Percentiles rank a stretch among this genome's conserved stretches.
phyloP scores from a whole-genome alignment of 139 green algal genomes.

The Closterium sp. region DNA sequence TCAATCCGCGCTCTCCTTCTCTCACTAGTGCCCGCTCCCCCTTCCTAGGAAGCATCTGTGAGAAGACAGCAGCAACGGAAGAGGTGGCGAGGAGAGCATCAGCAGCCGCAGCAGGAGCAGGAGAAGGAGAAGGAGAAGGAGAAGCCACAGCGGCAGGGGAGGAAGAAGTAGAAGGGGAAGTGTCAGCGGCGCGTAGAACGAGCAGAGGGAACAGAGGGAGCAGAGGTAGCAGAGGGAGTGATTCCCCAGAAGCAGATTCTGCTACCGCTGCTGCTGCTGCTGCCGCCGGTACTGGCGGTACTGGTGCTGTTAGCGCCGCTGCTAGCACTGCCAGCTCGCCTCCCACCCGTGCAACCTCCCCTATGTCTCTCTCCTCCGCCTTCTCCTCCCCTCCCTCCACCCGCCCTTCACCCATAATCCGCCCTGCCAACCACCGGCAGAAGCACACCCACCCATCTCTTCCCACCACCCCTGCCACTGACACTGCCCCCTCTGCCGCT shows the following conservation, averaged over 20 bases:
- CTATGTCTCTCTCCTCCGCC: neutral
- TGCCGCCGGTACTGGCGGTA: neutral
- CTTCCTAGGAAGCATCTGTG: neutral
- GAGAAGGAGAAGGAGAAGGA: neutral
- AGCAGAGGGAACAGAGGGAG: too few species aligned
- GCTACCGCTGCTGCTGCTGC: neutral
- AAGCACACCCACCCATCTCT: neutral
- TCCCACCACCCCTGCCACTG: neutral
- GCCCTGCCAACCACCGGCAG: neutral
- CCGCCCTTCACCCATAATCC: neutral
- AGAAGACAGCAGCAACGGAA: neutral
- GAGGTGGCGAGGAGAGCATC: neutral
- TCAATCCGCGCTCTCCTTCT: neutral
- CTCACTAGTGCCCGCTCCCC: neutral
- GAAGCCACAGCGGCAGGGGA: neutral
- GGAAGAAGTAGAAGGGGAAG: too few species aligned
- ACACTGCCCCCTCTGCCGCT: too few species aligned
- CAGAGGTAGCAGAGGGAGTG: too few species aligned
- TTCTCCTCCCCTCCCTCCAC: neutral
- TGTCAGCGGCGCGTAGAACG: too few species aligned
- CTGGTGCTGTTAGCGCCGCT: neutral
- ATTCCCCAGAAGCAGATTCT: neutral
- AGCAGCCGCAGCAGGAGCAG: neutral
- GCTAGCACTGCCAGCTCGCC: neutral
- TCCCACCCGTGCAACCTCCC: neutral